Percentiles rank a stretch among this genome's conserved stretches.
Evolutionary conservation across 108 stramenopile genomes (phyloP).

Genomic region (Fragilaria radians): DNA sequence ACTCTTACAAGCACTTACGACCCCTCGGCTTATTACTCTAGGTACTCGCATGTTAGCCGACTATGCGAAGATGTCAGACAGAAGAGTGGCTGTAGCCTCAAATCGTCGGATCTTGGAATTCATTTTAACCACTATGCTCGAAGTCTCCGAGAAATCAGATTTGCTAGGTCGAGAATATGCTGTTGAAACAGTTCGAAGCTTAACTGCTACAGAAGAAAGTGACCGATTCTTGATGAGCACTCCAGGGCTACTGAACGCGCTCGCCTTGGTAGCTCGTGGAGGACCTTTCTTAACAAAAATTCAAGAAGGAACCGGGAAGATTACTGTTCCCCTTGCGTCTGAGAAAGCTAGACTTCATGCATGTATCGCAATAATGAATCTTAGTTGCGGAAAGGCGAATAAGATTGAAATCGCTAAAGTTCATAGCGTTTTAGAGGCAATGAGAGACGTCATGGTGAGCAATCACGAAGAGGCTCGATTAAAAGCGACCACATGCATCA

Average conservation of each 20-base stretch:
- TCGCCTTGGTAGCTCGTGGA: conserved; percentile 74
- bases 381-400: conserved; percentile 86
- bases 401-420: conserved; percentile 83
- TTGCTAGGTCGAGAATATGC: conserved; percentile 85
- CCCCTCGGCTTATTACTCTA: conserved; percentile 67
- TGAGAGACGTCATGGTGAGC: conserved; percentile 82
- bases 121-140: conserved; percentile 65
- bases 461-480: conserved; percentile 72
- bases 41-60: conserved; percentile 84
- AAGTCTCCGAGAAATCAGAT: conserved; percentile 35
- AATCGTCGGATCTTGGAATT: conserved; percentile 78
- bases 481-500: conserved; percentile 88
- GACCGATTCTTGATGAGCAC: conserved; percentile 76
- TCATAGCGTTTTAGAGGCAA: conserved; percentile 67
- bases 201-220: conserved; percentile 85
- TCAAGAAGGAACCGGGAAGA: conserved; percentile 18
- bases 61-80: conserved; percentile 85
- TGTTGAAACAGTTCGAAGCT: conserved; percentile 79
- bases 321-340: conserved; percentile 50
- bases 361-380: conserved; percentile 89
- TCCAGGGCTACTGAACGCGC: conserved; percentile 60
- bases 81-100: conserved; percentile 76
- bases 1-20: conserved; percentile 61
- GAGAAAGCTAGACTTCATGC: conserved; percentile 83
- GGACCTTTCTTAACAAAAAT: conserved; percentile 64